Evolutionary conservation across 441 rosid species (phyloP), one percentile per base, ranked within the genome.

Genomic region (Syzygium syzygioides): DNA sequence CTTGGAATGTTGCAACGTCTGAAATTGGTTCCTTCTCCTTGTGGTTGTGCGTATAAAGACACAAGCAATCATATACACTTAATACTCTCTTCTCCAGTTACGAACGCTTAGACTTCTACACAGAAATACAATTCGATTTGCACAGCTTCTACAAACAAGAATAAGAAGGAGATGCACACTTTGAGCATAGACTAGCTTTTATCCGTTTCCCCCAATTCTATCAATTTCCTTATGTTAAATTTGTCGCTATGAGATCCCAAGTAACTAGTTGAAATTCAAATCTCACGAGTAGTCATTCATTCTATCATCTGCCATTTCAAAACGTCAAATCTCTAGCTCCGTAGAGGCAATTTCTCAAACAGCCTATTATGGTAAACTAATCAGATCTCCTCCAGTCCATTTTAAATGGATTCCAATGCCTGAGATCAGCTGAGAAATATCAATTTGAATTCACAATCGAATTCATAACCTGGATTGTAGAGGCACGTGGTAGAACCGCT

Each of bases 31-130:
- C 4, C 48, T 34, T 34, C 26, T 34, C 34, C 37, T 64, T 34
- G 79, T 18, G 23, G 25, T 17, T 18, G 13, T 34, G 25, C 13
- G 1, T 4, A 14, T 32, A 4, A 9, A 32, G 45, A 18, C 19
- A 68, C 79, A 66, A 32, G 79, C 79, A 8, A 66, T 32, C 45
- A 18, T 32, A 4, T 17, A 14, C 79, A 9, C 79, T 32, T 0
- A 18, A 66, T 0, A 5, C 14, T 66, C 7, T 66, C 79, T 66
- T 15, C 37, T 0, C 71, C 0, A 3, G 18, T 66, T 18, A 66
- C 5, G 9, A 23, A 9, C 20, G 13, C 25, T 9, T 25, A 17
- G 79, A 32, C 45, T 32, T 32, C 1, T 4, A 18, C 12, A 18
- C 7, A 32, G 79, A 32, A 9, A 1, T 32, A 4, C 6, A 9